These are phyloP conservation scores for Brassica rapa DNA, from an alignment of 345 rosid species.

Conservation along the genomic window DNA sequence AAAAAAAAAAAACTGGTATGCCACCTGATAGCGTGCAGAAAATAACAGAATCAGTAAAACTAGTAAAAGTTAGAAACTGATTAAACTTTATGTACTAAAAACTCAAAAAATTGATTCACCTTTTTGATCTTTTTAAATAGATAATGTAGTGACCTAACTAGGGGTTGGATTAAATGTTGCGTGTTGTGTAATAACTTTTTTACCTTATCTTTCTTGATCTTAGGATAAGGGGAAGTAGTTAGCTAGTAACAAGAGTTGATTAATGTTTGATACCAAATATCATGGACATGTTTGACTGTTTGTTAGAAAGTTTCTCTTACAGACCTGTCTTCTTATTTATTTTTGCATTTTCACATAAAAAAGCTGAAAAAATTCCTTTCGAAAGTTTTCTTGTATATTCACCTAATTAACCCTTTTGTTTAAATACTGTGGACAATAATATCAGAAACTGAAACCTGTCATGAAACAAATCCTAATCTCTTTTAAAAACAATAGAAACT, in stretches of 20 bases:
- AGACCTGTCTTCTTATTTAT: not conserved
- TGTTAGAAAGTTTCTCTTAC: conserved; percentile 12
- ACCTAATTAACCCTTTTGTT: too few relatives aligned
- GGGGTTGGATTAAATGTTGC: too few relatives aligned
- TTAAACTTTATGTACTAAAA: too few relatives aligned
- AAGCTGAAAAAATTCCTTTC: not conserved
- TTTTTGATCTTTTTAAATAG: too few relatives aligned
- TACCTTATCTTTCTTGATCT: not conserved
- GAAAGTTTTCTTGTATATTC: too few relatives aligned
- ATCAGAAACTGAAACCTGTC: not conserved
- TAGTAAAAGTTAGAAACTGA: too few relatives aligned
- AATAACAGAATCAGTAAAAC: not conserved
- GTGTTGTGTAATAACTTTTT: not conserved
- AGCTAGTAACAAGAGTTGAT: conserved; percentile 1
- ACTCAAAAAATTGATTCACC: too few relatives aligned
- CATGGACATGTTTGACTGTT: conserved; percentile 2
- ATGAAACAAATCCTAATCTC: not conserved
- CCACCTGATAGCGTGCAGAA: not conserved
- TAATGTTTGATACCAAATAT: too few relatives aligned
- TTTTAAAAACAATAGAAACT: not conserved
- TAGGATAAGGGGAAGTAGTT: not conserved
- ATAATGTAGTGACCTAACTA: too few relatives aligned
- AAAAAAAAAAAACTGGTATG: not conserved
- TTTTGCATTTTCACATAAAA: not conserved
- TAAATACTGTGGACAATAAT: not conserved